Evolutionary conservation across 352 stramenopile genomes (phyloP).

Genomic region (Phytophthora cajani): DNA sequence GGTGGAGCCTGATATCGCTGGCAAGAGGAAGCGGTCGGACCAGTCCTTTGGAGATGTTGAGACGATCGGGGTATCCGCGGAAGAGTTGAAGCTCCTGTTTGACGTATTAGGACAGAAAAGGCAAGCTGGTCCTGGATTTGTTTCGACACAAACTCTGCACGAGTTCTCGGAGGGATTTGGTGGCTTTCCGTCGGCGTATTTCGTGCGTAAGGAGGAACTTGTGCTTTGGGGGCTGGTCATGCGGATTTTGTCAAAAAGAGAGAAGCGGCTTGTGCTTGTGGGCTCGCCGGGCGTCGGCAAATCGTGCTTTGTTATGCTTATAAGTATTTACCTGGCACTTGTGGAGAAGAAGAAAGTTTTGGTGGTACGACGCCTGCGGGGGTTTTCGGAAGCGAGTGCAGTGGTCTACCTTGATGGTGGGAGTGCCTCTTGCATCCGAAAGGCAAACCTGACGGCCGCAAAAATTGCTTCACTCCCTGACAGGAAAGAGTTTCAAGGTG

Average conservation of each 20-base stretch:
- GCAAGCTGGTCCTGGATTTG: constrained; percentile 3
- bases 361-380: constrained; percentile 25
- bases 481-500: constrained; percentile 26
- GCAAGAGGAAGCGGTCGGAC: constrained; percentile 33
- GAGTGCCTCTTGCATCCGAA: constrained; percentile 18
- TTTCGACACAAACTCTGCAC: constrained; percentile 17
- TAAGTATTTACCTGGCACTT: constrained; percentile 33
- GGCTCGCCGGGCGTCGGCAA: constrained; percentile 38
- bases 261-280: constrained; percentile 28
- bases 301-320: constrained; percentile 32
- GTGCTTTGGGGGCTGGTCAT: constrained; percentile 32
- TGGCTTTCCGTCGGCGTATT: constrained; percentile 34
- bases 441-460: constrained; percentile 16
- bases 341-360: constrained; percentile 32
- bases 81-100: constrained; percentile 21
- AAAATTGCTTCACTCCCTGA: constrained; percentile 27
- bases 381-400: constrained; percentile 12
- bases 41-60: constrained; percentile 14
- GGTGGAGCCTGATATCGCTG: constrained; percentile 17
- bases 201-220: constrained; percentile 30
- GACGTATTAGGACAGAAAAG: constrained; percentile 16
- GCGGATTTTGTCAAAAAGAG: constrained; percentile 18
- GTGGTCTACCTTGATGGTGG: constrained; percentile 31
- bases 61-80: constrained; percentile 7
- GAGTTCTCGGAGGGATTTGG: constrained; percentile 27